These are phyloP conservation scores for Triticum turgidum DNA, from an alignment of 176 grass and related monocot genomes.

Conservation along the genomic window DNA sequence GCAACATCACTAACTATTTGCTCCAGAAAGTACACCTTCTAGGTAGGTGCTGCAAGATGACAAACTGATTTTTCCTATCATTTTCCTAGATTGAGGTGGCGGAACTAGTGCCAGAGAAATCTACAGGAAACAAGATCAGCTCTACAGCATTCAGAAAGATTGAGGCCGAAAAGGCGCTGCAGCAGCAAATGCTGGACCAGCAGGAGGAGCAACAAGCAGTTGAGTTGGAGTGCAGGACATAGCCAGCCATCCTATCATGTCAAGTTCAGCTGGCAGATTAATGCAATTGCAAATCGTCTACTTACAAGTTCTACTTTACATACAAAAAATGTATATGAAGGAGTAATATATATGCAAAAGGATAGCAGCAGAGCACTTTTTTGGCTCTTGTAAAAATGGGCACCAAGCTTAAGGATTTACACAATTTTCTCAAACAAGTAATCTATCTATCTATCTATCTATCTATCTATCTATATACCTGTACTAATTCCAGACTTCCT, in stretches of 20 bases:
- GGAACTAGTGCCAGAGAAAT: conserved; percentile 63
- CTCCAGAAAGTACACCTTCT: not conserved
- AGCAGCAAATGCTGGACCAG: not conserved
- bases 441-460: too few species aligned
- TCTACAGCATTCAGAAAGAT: conserved; percentile 74
- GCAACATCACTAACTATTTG: not conserved
- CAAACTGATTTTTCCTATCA: not conserved
- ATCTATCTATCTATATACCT: too few species aligned
- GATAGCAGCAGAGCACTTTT: not conserved
- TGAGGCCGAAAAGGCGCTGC: conserved; percentile 50
- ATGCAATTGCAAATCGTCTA: not conserved
- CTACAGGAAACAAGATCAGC: conserved; percentile 76
- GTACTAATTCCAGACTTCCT: too few species aligned
- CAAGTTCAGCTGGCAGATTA: not conserved
- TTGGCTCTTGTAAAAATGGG: not conserved
- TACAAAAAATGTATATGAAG: not conserved
- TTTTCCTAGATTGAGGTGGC: conserved; percentile 67
- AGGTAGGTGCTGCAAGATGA: not conserved
- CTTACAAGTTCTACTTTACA: not conserved
- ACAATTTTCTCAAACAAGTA: too few species aligned
- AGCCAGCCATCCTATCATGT: not conserved
- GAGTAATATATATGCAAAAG: not conserved
- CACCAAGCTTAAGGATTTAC: not conserved
- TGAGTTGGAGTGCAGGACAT: conserved; percentile 1
- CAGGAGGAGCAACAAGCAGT: not conserved